These are phyloP conservation scores for Tinospora cordifolia DNA, from an alignment of 164 flowering plant species.

Conservation along the genomic window DNA sequence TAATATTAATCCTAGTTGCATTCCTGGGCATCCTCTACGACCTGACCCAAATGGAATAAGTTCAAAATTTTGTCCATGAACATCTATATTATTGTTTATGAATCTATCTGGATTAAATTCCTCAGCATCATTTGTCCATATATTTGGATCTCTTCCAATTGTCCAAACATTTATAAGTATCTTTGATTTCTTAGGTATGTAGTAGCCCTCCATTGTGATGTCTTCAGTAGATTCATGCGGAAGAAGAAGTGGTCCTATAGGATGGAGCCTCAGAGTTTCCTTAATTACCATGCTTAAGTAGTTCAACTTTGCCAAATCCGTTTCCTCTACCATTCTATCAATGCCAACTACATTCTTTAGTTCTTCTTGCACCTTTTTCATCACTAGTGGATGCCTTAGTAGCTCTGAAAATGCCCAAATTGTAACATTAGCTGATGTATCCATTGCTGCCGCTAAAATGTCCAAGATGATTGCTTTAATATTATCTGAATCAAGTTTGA, in stretches of 20 bases:
- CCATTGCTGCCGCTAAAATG: conserved; percentile 8
- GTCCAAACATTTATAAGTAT: background rate
- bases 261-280: conserved; percentile 4
- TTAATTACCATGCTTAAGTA: background rate
- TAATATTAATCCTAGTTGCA: background rate
- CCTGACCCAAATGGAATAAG: background rate
- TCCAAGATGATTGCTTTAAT: conserved; percentile 8
- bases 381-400: background rate
- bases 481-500: background rate
- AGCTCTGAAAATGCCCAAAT: conserved; percentile 16
- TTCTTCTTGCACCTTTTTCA: conserved; percentile 13
- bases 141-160: background rate
- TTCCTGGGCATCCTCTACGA: no score
- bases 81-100: background rate
- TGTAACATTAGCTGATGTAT: conserved; percentile 1
- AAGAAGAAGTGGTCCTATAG: background rate
- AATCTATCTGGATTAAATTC: conserved; percentile 5
- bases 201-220: background rate
- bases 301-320: conserved; percentile 13
- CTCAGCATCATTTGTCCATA: background rate
- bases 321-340: conserved; percentile 14
- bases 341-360: conserved; percentile 10
- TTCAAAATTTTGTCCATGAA: background rate
- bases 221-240: background rate
- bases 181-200: background rate